These are phyloP conservation scores for Botrytis porri DNA, from an alignment of 2,329 filamentous ascomycete species.

Conservation along the genomic window DNA sequence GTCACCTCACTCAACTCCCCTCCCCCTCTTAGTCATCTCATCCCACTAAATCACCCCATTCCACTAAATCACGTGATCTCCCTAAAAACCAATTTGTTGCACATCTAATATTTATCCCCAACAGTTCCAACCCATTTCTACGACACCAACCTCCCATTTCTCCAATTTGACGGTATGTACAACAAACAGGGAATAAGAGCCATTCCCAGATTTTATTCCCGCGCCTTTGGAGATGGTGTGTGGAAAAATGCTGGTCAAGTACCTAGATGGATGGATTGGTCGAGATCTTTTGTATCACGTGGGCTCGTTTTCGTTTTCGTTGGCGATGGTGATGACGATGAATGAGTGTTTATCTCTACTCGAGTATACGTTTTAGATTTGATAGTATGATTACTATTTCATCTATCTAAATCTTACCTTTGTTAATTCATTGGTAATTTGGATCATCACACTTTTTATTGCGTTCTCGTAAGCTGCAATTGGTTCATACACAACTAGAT, in stretches of 20 bases:
- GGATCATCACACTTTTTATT: not conserved
- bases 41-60: too few species aligned
- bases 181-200: not conserved
- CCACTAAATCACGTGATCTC: not conserved
- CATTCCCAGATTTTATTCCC: not conserved
- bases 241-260: not conserved
- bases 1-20: too few species aligned
- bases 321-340: too few species aligned
- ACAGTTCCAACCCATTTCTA: too few species aligned
- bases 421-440: not conserved
- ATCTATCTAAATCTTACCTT: not conserved
- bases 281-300: not conserved
- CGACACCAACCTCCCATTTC: not conserved
- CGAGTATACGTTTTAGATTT: too few species aligned
- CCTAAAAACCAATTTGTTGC: not conserved
- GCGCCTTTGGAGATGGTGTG: not conserved
- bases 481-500: too few species aligned
- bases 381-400: not conserved
- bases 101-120: not conserved
- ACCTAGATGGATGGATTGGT: too few species aligned
- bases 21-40: too few species aligned
- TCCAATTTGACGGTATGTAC: not conserved
- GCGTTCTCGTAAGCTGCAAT: not conserved
- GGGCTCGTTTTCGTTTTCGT: not conserved
- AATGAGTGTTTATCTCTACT: too few species aligned